Evolutionary conservation across 345 rosid genomes (phyloP), one percentile per base, ranked within the genome.

Genomic region (Eucalyptus rudis): DNA sequence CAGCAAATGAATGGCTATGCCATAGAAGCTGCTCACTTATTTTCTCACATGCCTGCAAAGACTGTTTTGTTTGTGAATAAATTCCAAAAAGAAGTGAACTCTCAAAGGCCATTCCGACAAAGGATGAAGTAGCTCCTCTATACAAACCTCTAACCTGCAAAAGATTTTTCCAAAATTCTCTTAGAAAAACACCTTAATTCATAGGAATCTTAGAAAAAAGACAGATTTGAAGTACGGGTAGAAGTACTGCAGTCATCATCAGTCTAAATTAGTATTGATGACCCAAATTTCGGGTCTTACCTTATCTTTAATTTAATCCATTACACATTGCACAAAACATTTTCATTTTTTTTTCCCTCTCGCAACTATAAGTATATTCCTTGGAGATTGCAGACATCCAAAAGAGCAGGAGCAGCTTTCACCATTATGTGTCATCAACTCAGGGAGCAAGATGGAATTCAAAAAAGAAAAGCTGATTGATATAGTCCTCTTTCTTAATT

Each of bases 31-130:
- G 90, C 79, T 86, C 88, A 56, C 86, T 85, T 83, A 85, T 44
- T 58, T 12, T 43, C 87, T 89, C 80, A 88, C 89, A 84, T 56
- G 95, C 99, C 99, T 93, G 97, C 90, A 97, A 92, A 47, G 92
- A 90, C 88, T 95, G 96, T 92, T 96, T 98, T 71, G 97, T 96
- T 91, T 95, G 98, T n/a, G 98, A 98, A 89, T 98, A 98, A 88
- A 98, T 92, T 58, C 99, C 97, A 86, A 98, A 98, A 89, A 95
- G 91, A 91, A 98, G 94, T 47, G 99, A 98, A 91, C 99, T 96
- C 91, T 96, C 99, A 88, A 96, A 95, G 54, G 98, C 96, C 96
- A 98, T 89, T 80, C 99, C 99, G 86, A 95, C 81, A 94, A 98
- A 96, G 85, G 99, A 96, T 7, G 99, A 95, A 51, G 97, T 96